These are phyloP conservation scores for Penicillium angulare DNA, from an alignment of 495 filamentous ascomycete species.

Conservation along the genomic window DNA sequence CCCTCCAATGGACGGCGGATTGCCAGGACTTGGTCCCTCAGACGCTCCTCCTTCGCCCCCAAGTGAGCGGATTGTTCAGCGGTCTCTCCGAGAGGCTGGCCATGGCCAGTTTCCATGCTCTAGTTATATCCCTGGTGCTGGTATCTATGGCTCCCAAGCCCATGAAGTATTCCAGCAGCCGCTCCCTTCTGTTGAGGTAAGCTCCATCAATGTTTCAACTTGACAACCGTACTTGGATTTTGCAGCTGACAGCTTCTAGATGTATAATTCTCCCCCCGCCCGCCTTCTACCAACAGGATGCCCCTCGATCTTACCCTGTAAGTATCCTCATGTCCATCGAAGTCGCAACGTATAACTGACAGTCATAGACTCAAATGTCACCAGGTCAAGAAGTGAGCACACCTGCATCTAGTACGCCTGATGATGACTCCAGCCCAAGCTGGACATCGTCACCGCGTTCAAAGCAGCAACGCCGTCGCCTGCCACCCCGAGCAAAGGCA, in stretches of 20 bases:
- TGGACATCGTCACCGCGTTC: slow-evolving; percentile 5
- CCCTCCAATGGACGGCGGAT: too few species aligned
- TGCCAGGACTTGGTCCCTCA: background rate
- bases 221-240: too few species aligned
- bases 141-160: too few species aligned
- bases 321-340: background rate
- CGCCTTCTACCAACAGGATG: too few species aligned
- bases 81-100: background rate
- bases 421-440: slow-evolving; percentile 8
- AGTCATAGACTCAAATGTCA: slow-evolving; percentile 4
- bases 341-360: background rate
- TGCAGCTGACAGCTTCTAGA: too few species aligned
- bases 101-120: slow-evolving; percentile 5
- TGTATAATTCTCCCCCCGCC: too few species aligned
- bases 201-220: too few species aligned
- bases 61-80: background rate
- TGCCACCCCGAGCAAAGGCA: slow-evolving; percentile 6
- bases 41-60: slow-evolving; percentile 15
- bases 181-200: background rate
- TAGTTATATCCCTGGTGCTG: too few species aligned
- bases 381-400: slow-evolving; percentile 25
- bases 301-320: too few species aligned
- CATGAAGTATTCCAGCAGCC: background rate
- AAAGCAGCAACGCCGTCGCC: background rate
- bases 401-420: slow-evolving; percentile 24